Conservation (phyloP, 129 eudicot species). For the Centaurea solstitialis region DNA sequence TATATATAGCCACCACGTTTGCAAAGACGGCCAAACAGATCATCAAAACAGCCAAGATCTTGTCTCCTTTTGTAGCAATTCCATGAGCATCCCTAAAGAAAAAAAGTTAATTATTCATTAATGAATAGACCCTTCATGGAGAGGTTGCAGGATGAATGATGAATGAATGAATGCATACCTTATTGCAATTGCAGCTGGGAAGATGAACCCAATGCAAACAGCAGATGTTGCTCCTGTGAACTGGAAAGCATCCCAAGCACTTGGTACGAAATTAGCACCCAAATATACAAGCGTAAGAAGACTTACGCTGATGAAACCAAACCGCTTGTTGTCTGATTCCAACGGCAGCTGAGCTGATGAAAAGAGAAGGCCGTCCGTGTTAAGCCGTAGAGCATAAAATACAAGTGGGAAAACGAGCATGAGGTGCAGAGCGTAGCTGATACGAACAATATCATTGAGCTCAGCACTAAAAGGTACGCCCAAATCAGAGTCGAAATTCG, state of each 20-base stretch:
- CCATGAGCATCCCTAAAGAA: slow-evolving; percentile 55
- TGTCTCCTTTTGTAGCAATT: slow-evolving; percentile 51
- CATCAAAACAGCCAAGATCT: slow-evolving; percentile 48
- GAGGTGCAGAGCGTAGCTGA: slow-evolving; percentile 66
- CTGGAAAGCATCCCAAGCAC: slow-evolving; percentile 65
- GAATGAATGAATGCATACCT: slow-evolving; percentile 31
- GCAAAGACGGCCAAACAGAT: slow-evolving; percentile 56
- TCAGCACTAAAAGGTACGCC: slow-evolving; percentile 69
- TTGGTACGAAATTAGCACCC: slow-evolving; percentile 57
- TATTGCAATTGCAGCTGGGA: slow-evolving; percentile 56
- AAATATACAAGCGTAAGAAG: slow-evolving; percentile 39
- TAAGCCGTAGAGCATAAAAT: slow-evolving; percentile 51
- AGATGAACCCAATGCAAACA: slow-evolving; percentile 55
- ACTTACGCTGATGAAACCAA: slow-evolving; percentile 31
- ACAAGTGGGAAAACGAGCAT: slow-evolving; percentile 74
- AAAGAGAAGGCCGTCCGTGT: slow-evolving; percentile 45
- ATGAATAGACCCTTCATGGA: neutral
- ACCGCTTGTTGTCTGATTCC: slow-evolving; percentile 40
- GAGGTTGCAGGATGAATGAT: neutral
- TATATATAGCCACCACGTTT: slow-evolving; percentile 55
- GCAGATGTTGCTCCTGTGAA: slow-evolving; percentile 63
- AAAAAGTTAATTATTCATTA: neutral
- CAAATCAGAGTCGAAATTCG: slow-evolving; percentile 80
- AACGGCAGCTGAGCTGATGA: slow-evolving; percentile 36
- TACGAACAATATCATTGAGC: slow-evolving; percentile 67